Evolutionary conservation across 176 grass and related monocot genomes (phyloP).

Genomic region (Phoenix roebelenii): DNA sequence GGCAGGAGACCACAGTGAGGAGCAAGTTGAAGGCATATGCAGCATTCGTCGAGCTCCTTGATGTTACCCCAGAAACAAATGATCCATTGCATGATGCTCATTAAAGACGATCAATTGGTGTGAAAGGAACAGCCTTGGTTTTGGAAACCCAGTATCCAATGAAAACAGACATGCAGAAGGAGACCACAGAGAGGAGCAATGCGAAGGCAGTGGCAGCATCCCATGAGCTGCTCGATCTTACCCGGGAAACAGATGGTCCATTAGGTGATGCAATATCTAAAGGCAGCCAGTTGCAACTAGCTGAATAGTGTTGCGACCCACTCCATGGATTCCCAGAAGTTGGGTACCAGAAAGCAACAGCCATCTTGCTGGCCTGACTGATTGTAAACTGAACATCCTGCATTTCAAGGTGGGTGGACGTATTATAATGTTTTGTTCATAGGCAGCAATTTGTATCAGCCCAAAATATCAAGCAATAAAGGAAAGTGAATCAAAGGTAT

Average conservation of each 20-base stretch:
- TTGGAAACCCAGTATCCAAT: slow-evolving; percentile 69
- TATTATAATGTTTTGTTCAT: too few species aligned
- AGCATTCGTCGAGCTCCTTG: too few species aligned
- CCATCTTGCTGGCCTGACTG: slow-evolving; percentile 53
- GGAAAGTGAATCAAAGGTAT: background rate
- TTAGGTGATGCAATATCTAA: slow-evolving; percentile 62
- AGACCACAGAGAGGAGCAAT: slow-evolving; percentile 74
- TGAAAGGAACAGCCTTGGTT: slow-evolving; percentile 58
- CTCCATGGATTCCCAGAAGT: slow-evolving; percentile 54
- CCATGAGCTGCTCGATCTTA: slow-evolving; percentile 60
- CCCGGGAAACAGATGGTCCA: slow-evolving; percentile 24
- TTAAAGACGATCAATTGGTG: slow-evolving; percentile 37
- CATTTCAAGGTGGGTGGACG: slow-evolving; percentile 6
- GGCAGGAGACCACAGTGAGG: too few species aligned
- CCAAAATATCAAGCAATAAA: too few species aligned
- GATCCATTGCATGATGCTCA: background rate
- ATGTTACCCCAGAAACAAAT: background rate
- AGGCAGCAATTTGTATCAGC: too few species aligned
- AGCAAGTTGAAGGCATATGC: too few species aligned
- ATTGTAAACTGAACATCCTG: slow-evolving; percentile 97
- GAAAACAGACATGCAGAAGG: slow-evolving; percentile 63
- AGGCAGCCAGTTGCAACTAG: slow-evolving; percentile 79
- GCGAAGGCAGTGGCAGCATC: slow-evolving; percentile 68
- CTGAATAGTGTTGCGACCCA: slow-evolving; percentile 77
- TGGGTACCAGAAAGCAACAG: slow-evolving; percentile 95